Evolutionary conservation across 306 rosid genomes (phyloP), one percentile per base, ranked within the genome.

Genomic region (barrel medic (Medicago truncatula)): DNA sequence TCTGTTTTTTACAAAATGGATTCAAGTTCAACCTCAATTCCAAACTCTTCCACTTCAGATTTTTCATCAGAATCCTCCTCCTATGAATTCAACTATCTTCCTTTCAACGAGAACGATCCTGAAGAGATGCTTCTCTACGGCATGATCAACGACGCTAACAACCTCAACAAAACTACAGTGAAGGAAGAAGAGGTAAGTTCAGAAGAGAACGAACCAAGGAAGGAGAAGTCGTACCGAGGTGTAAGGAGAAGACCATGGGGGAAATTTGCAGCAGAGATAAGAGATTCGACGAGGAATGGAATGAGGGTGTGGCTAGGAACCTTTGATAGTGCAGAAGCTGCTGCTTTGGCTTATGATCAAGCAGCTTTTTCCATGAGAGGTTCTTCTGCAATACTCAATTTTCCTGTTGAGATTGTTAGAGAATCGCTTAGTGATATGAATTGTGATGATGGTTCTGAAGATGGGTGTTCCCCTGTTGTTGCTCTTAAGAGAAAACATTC

Each of bases 221-320:
- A 86, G 90, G 96, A 86, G 34, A 90, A 82, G 89, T 66, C 83
- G 8, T 95, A 85, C 76, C 83, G 98, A 38, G 98, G 98, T 0
- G 98, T 95, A 0, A 69, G 98, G 61, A 66, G 89, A 52, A 83
- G 98, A 11, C 98, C 98, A 2, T 95, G 98, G 98, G 98, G 98
- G 4, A 95, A 95, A 63, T 95, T 88, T 14, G 98, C 98, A 1
- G 98, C 98, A 0, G 98, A 95, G 70, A 95, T 95, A 67, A 84
- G 98, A 74, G 98, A 95, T 56, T 95, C 98, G 0, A 92, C 98
- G 0, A 81, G 97, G 49, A 87, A 88, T 6, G 97, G 98, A 6
- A 70, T 83, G 53, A 85, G 98, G 83, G 98, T 95, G 1, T 95
- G 98, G 98, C 76, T 95, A 39, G 98, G 98, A 17, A 95, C 98